These are phyloP conservation scores for Rhodocollybia butyracea DNA, from an alignment of 768 basidiomycete genomes.

Conservation along the genomic window DNA sequence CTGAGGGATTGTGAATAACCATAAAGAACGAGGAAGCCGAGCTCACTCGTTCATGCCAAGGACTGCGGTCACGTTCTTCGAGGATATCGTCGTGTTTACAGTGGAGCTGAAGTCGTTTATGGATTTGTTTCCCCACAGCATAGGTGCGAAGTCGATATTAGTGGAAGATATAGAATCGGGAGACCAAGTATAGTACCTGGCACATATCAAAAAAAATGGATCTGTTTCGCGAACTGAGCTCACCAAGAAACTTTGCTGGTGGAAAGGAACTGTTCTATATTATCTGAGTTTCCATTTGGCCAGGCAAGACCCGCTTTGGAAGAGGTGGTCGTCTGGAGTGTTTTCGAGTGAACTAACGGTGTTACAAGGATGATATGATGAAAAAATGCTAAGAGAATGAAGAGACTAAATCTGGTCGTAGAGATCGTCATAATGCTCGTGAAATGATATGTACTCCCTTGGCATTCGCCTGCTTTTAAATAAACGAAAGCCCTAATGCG, in stretches of 20 bases:
- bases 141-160: slow-evolving; percentile 50
- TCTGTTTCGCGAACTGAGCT: slow-evolving; percentile 9
- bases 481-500: neutral
- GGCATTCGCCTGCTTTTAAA: neutral
- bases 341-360: neutral
- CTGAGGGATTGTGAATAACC: slow-evolving; percentile 5
- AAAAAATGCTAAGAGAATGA: neutral
- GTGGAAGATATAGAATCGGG: slow-evolving; percentile 26
- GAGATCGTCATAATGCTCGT: neutral
- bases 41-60: slow-evolving; percentile 56
- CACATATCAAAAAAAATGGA: neutral
- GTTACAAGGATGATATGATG: neutral
- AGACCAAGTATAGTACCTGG: slow-evolving; percentile 54
- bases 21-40: too few species aligned
- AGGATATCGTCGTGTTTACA: slow-evolving; percentile 37
- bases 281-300: slow-evolving; percentile 39
- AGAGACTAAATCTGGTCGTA: neutral
- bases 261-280: slow-evolving; percentile 38
- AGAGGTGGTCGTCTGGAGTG: slow-evolving; percentile 12
- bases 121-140: slow-evolving; percentile 47
- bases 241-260: slow-evolving; percentile 53
- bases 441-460: too few species aligned
- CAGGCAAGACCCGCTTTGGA: slow-evolving; percentile 53
- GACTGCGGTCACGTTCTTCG: slow-evolving; percentile 34
- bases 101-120: slow-evolving; percentile 36